Percentiles rank a stretch among this genome's conserved stretches.
phyloP scores from a whole-genome alignment of 108 stramenopile genomes.

The Cyclotella atomus region DNA sequence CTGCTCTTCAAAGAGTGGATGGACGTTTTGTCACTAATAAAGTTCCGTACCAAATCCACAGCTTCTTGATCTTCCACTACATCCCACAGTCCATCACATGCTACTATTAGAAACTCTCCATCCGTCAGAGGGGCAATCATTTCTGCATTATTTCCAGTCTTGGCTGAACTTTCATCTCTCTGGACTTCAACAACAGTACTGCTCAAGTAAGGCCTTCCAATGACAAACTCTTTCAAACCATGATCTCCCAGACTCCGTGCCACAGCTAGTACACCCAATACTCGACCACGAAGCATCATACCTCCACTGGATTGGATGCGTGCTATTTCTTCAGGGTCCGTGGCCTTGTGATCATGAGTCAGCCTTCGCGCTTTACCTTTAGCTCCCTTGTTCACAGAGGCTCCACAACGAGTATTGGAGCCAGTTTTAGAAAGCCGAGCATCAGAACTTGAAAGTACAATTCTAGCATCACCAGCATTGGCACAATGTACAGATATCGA shows the following conservation, averaged over 20 bases:
- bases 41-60: slow-evolving; percentile 67
- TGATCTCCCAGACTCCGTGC: slow-evolving; percentile 89
- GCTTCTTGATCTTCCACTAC: slow-evolving; percentile 88
- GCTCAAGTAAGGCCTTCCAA: slow-evolving; percentile 69
- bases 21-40: background rate
- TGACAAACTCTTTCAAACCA: slow-evolving; percentile 89
- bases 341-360: slow-evolving; percentile 83
- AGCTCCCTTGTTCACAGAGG: too few species aligned
- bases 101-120: slow-evolving; percentile 78
- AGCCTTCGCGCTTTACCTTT: slow-evolving; percentile 62
- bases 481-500: slow-evolving; percentile 79
- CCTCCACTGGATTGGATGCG: slow-evolving; percentile 85
- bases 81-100: slow-evolving; percentile 94
- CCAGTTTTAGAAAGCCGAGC: background rate
- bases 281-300: slow-evolving; percentile 77
- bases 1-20: slow-evolving; percentile 30
- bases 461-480: slow-evolving; percentile 95
- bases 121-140: slow-evolving; percentile 29
- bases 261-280: slow-evolving; percentile 89
- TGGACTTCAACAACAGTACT: slow-evolving; percentile 37
- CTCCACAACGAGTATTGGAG: too few species aligned
- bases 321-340: slow-evolving; percentile 72
- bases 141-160: background rate
- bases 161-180: background rate
- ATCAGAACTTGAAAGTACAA: slow-evolving; percentile 70